Conservation (phyloP, 345 rosid species). For the Syzygium jambos region DNA sequence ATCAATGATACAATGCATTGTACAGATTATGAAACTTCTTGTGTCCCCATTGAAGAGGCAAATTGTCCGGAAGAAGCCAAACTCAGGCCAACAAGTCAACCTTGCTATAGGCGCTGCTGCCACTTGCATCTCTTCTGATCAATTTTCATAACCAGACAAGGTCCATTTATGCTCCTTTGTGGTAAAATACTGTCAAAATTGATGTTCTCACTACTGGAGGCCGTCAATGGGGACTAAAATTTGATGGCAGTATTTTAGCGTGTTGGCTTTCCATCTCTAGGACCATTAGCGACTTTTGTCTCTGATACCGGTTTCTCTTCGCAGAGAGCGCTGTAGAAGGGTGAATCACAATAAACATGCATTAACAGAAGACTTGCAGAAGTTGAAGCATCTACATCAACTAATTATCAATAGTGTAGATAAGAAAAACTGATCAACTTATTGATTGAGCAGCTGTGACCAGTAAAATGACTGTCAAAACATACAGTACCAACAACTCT, state of each 20-base stretch:
- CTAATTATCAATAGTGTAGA: background rate
- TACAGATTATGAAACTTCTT: background rate
- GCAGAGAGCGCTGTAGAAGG: conserved; percentile 59
- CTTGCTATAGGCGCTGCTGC: conserved; percentile 5
- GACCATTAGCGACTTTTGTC: conserved; percentile 89
- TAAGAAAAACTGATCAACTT: background rate
- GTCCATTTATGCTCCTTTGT: conserved; percentile 1
- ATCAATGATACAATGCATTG: conserved; percentile 14
- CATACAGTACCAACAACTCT: background rate
- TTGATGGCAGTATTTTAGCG: conserved; percentile 82
- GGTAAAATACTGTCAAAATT: conserved; percentile 6
- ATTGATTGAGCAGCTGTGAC: background rate
- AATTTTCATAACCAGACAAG: conserved; percentile 4
- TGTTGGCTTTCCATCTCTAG: conserved; percentile 97
- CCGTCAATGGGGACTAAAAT: conserved; percentile 48
- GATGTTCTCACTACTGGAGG: background rate
- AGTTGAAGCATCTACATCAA: background rate
- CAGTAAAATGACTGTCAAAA: background rate
- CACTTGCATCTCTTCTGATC: conserved; percentile 5
- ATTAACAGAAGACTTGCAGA: background rate
- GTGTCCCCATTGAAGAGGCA: conserved; percentile 11
- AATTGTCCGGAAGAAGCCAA: conserved; percentile 15
- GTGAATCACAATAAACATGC: background rate
- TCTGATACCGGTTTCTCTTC: conserved; percentile 84
- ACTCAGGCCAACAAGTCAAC: background rate